Percentiles rank a stretch among this genome's conserved stretches.
These are phyloP conservation scores for Pseudogymnoascus sp. DNA, from an alignment of 2,329 filamentous ascomycete species.

Conservation along the genomic window DNA sequence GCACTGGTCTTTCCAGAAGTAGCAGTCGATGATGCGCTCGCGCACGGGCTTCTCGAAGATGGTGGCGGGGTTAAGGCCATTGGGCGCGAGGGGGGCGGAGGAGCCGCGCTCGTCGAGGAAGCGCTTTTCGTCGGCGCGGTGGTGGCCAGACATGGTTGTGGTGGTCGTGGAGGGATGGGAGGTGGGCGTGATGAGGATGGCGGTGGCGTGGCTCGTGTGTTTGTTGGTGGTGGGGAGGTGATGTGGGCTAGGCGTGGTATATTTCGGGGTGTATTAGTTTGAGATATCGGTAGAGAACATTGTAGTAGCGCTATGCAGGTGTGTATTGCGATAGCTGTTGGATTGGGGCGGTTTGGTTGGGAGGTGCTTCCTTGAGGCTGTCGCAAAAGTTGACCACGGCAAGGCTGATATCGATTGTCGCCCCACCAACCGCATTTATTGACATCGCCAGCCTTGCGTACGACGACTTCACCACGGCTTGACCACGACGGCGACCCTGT, in stretches of 20 bases:
- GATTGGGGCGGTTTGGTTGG: conserved; percentile 12
- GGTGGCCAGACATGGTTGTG: conserved; percentile 42
- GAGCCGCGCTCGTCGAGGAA: conserved; percentile 91
- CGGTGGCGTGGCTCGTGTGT: not conserved
- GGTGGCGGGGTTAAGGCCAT: conserved; percentile 88
- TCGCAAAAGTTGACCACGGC: conserved; percentile 16
- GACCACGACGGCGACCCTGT: not conserved
- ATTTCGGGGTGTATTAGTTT: not conserved
- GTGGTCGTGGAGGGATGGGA: not conserved
- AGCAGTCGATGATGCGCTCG: conserved; percentile 89
- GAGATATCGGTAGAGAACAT: not conserved
- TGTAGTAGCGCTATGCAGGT: not conserved
- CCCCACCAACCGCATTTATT: conserved; percentile 31
- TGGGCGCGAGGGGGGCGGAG: conserved; percentile 63
- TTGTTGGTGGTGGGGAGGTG: not conserved
- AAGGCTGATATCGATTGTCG: conserved; percentile 36
- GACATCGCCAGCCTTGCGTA: conserved; percentile 8
- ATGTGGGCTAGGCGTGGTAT: not conserved
- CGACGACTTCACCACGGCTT: not conserved
- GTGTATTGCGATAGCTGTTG: conserved; percentile 11
- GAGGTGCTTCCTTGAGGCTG: not conserved
- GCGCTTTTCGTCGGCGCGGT: conserved; percentile 71
- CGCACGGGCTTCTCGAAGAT: conserved; percentile 93
- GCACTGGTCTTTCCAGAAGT: conserved; percentile 99
- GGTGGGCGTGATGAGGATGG: not conserved